Evolutionary conservation across 768 basidiomycete genomes (phyloP), one percentile per base, ranked within the genome.

Genomic region (Atractiella rhizophila): DNA sequence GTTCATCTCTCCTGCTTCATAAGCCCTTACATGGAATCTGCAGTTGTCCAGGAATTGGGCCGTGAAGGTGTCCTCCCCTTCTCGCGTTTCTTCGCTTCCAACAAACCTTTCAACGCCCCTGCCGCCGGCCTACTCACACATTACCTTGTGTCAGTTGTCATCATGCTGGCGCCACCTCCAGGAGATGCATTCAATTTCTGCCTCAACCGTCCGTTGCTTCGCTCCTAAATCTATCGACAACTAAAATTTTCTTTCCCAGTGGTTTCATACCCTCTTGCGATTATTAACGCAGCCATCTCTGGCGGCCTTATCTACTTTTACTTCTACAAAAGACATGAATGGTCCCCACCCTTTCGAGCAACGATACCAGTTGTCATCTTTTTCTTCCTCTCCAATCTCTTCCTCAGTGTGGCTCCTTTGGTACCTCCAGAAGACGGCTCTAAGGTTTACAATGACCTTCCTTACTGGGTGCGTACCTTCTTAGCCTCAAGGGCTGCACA

Each of bases 31-130:
- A n/a, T n/a, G n/a, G n/a, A 40, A 20, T 29, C 35, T 25, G 25
- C 39, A 25, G 46, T 54, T 37, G 46, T 48, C 37, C 52, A 53
- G 33, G 52, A 54, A 35, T 44, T 54, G 16, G 53, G 53, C n/a
- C 47, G 53, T 24, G 53, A 54, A 41, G 53, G 53, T 13, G 36
- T 54, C 23, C 42, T 54, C 5, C 53, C 53, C 25, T 54, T 51
- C 43, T 42, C 50, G 11, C 35, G 40, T 26, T 51, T 54, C 47
- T 54, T 50, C 28, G 53, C 53, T 13, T 39, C 35, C 33, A 54
- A 52, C 44, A 42, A 43, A 33, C 53, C 53, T 12, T 54, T 54
- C 50, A 54, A 54, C 47, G 32, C 53, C 4, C 53, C 53, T 26
- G 39, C 52, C 30, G 48, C 53, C 13, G 53, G 53, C 38, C 46